Conservation (phyloP, 768 basidiomycete genomes). For the Postia placenta region DNA sequence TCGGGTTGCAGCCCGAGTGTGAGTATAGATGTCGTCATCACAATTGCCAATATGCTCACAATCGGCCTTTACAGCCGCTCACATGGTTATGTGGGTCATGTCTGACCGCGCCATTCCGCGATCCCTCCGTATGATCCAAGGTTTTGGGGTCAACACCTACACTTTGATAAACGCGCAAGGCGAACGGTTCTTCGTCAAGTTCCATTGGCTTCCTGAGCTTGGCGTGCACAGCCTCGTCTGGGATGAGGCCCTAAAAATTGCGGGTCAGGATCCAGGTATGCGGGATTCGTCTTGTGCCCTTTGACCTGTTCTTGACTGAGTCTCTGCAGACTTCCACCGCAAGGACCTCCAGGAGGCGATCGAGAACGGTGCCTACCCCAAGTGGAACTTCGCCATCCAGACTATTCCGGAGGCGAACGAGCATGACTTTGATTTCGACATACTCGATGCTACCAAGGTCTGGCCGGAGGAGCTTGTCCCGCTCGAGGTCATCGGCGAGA, state of each 20-base stretch:
- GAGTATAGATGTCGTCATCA: no score
- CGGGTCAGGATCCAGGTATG: conserved; percentile 74
- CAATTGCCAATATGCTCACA: conserved; percentile 5
- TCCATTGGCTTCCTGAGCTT: conserved; percentile 77
- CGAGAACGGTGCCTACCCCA: conserved; percentile 58
- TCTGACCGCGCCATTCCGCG: conserved; percentile 83
- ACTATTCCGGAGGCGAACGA: conserved; percentile 63
- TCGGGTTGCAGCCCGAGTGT: conserved; percentile 64
- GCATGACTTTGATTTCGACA: conserved; percentile 82
- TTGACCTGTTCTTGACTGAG: neutral
- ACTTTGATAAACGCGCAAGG: conserved; percentile 63
- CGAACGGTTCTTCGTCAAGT: conserved; percentile 80
- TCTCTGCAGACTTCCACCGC: conserved; percentile 67
- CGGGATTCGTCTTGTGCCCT: neutral
- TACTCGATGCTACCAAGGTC: conserved; percentile 82
- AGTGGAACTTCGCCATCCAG: conserved; percentile 78
- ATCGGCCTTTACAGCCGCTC: conserved; percentile 36
- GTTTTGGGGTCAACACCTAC: conserved; percentile 83
- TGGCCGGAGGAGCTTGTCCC: conserved; percentile 83
- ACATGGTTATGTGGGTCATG: conserved; percentile 83
- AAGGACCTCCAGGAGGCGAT: conserved; percentile 87
- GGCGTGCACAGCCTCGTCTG: conserved; percentile 81
- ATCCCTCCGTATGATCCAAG: conserved; percentile 86
- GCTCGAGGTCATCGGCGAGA: conserved; percentile 68
- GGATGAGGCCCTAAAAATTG: conserved; percentile 86